phyloP scores from a whole-genome alignment of 257 asterid species.

The Solanum sejunctum region DNA sequence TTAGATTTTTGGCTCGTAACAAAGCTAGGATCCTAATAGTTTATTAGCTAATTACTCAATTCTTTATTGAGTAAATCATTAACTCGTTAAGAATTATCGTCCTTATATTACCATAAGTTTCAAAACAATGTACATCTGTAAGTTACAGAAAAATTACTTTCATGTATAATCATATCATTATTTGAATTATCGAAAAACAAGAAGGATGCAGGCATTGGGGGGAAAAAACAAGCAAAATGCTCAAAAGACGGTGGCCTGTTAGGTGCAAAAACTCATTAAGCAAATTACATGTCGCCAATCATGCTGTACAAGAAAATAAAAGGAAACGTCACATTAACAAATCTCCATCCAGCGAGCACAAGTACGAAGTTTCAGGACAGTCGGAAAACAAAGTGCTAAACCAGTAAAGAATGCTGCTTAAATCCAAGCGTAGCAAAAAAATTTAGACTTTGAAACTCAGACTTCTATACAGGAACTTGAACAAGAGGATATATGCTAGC shows the following conservation, averaged over 20 bases:
- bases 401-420: background rate
- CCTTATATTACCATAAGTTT: background rate
- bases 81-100: no score
- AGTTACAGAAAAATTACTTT: background rate
- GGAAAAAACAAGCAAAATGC: background rate
- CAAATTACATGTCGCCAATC: background rate
- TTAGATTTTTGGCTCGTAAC: no score
- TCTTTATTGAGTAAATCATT: no score
- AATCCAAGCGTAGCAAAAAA: background rate
- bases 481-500: constrained; percentile 15
- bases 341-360: constrained; percentile 7
- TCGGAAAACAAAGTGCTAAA: background rate
- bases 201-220: background rate
- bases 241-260: background rate
- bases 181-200: background rate
- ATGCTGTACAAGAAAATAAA: background rate
- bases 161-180: background rate
- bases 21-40: no score
- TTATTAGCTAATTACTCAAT: no score
- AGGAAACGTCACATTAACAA: background rate
- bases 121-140: background rate
- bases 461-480: constrained; percentile 27
- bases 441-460: background rate
- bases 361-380: background rate
- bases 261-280: background rate